phyloP scores from a whole-genome alignment of 176 grass and related monocot species.

The Poa pratensis region DNA sequence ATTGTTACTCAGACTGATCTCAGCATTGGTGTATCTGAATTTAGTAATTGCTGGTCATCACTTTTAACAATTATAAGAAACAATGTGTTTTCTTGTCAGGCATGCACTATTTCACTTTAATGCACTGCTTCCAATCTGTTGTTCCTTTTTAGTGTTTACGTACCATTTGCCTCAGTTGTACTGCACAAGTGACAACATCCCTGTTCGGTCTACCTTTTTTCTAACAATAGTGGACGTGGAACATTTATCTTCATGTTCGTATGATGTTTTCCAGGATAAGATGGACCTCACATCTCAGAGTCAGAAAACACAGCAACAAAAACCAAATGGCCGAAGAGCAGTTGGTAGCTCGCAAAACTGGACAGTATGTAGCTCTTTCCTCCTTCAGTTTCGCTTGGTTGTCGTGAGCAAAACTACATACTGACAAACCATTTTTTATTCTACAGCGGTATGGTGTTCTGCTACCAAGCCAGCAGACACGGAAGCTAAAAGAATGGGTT shows the following conservation, averaged over 20 bases:
- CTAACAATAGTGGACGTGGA: not conserved
- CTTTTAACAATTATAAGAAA: conserved; percentile 5
- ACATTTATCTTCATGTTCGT: not conserved
- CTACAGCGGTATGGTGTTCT: conserved; percentile 60
- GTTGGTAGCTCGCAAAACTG: conserved; percentile 61
- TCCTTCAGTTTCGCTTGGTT: conserved; percentile 10
- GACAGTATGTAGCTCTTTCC: conserved; percentile 48
- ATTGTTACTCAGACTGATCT: conserved; percentile 10
- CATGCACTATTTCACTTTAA: not conserved
- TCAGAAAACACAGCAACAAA: conserved; percentile 46
- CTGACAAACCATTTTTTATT: conserved; percentile 27
- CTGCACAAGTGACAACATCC: conserved; percentile 4
- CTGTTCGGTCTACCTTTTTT: not conserved
- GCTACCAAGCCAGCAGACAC: conserved; percentile 66
- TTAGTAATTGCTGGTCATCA: not conserved
- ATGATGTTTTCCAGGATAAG: conserved; percentile 51
- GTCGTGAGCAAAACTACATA: conserved; percentile 25
- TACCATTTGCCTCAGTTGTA: conserved; percentile 17
- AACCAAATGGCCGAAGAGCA: conserved; percentile 48
- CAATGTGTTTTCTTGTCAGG: not conserved
- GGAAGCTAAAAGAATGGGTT: conserved; percentile 69
- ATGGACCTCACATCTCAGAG: conserved; percentile 43
- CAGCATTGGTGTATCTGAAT: conserved; percentile 3
- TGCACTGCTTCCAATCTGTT: conserved; percentile 22
- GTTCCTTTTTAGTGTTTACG: conserved; percentile 19